phyloP scores from a whole-genome alignment of 2,329 filamentous ascomycete species.

The Cladosporium halotolerans region DNA sequence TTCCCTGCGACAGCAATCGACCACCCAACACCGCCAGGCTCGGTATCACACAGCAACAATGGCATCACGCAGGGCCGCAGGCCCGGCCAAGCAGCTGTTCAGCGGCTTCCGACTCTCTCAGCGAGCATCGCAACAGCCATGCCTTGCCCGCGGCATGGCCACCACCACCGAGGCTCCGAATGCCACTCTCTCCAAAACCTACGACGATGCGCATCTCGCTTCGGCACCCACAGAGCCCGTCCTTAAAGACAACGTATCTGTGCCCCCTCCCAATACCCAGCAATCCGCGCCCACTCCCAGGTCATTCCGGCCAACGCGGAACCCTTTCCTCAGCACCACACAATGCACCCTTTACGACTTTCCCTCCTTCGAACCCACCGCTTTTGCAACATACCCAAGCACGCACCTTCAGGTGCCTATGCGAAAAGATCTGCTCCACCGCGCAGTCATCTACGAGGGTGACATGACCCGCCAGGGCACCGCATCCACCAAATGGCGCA shows the following conservation, averaged over 20 bases:
- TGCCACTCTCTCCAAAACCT: constrained; percentile 27
- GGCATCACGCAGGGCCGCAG: constrained; percentile 35
- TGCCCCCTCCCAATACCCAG: constrained; percentile 18
- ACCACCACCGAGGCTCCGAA: constrained; percentile 44
- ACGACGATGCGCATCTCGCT: constrained; percentile 32
- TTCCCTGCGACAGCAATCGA: constrained; percentile 4
- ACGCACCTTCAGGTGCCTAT: constrained; percentile 83
- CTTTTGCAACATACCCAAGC: constrained; percentile 69
- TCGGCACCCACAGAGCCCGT: constrained; percentile 24
- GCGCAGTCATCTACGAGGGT: constrained; percentile 86
- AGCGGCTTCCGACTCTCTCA: constrained; percentile 20
- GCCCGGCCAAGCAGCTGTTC: constrained; percentile 32
- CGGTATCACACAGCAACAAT: constrained; percentile 22
- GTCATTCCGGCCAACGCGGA: constrained; percentile 16
- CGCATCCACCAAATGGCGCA: constrained; percentile 73
- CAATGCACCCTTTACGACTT: constrained; percentile 85
- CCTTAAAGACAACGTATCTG: constrained; percentile 16
- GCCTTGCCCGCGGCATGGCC: constrained; percentile 51
- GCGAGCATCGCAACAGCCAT: constrained; percentile 14
- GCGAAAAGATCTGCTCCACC: constrained; percentile 84
- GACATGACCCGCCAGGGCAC: constrained; percentile 83
- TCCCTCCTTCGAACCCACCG: constrained; percentile 76
- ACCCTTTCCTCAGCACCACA: constrained; percentile 54
- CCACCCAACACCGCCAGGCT: constrained; percentile 12
- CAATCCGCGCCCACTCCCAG: constrained; percentile 15